Conservation (phyloP, 2,329 filamentous ascomycete genomes). For the Ascochyta rabiei region DNA sequence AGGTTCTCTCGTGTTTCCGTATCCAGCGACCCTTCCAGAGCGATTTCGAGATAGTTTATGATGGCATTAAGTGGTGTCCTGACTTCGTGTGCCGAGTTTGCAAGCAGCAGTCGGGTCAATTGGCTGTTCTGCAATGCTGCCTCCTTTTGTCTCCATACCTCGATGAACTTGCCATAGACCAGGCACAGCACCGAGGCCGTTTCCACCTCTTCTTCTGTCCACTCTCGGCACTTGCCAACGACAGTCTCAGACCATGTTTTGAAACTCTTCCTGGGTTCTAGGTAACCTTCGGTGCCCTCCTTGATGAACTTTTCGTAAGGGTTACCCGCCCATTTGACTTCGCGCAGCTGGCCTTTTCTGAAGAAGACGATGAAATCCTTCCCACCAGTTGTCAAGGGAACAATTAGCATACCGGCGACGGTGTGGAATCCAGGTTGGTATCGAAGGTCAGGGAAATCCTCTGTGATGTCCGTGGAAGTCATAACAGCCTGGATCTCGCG, state of each 20-base stretch:
- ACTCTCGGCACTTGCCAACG: constrained; percentile 81
- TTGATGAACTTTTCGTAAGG: constrained; percentile 80
- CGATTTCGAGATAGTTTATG: constrained; percentile 93
- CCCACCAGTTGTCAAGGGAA: constrained; percentile 77
- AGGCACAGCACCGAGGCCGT: constrained; percentile 86
- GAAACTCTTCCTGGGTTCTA: constrained; percentile 82
- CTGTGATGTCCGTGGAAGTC: constrained; percentile 74
- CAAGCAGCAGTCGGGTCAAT: constrained; percentile 76
- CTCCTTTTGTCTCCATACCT: constrained; percentile 92
- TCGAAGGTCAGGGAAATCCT: constrained; percentile 80
- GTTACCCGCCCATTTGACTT: constrained; percentile 86
- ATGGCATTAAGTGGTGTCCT: constrained; percentile 90
- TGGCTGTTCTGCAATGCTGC: constrained; percentile 81
- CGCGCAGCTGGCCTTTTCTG: constrained; percentile 74
- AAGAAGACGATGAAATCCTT: constrained; percentile 91
- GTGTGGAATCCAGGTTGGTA: constrained; percentile 80
- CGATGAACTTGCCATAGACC: constrained; percentile 88
- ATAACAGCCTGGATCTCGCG: constrained; percentile 75
- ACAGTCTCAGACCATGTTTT: constrained; percentile 82
- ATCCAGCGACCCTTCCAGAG: constrained; percentile 79
- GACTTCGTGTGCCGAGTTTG: constrained; percentile 91
- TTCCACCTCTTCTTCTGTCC: constrained; percentile 87
- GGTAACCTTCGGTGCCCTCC: constrained; percentile 72
- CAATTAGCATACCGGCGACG: constrained; percentile 79
- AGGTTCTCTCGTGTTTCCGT: constrained; percentile 84